phyloP scores from a whole-genome alignment of 805 yeast species.

The Ogataea chonburiensis region DNA sequence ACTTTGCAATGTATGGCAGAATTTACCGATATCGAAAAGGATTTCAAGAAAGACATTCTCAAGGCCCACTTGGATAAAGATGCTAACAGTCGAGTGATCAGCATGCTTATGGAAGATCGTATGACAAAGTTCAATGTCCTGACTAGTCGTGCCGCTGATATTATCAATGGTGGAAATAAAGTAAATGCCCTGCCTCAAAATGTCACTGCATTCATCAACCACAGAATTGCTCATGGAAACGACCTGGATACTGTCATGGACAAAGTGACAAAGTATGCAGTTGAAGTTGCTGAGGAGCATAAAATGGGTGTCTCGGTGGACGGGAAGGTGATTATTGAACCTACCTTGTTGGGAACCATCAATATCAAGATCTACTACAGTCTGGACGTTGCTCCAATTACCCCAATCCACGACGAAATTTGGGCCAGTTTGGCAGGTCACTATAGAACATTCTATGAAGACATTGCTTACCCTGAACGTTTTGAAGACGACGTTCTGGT shows the following conservation, averaged over 20 bases:
- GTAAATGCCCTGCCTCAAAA: conserved; percentile 75
- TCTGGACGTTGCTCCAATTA: conserved; percentile 45
- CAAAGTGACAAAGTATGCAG: conserved; percentile 37
- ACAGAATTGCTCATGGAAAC: conserved; percentile 61
- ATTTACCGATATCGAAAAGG: conserved; percentile 37
- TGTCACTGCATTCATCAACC: conserved; percentile 54
- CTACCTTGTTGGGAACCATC: conserved; percentile 28
- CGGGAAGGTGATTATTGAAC: conserved; percentile 30
- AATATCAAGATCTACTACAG: conserved; percentile 19
- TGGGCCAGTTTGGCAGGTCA: conserved; percentile 65
- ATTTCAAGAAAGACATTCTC: conserved; percentile 32
- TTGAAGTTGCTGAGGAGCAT: conserved; percentile 44
- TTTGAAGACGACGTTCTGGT: conserved; percentile 25
- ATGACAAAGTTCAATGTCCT: conserved; percentile 40
- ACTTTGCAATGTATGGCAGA: conserved; percentile 64
- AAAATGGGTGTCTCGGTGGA: conserved; percentile 47
- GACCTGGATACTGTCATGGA: conserved; percentile 42
- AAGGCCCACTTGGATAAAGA: conserved; percentile 38
- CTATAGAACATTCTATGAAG: conserved; percentile 60
- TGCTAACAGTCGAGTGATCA: conserved; percentile 35
- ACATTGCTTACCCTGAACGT: conserved; percentile 37
- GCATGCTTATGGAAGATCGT: conserved; percentile 10
- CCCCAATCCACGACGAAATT: conserved; percentile 41
- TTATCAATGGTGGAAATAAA: conserved; percentile 70
- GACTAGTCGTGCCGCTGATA: conserved; percentile 69